Base-by-base conservation (phyloP, 192 early-diverging fungal species). In the Coemansia sp. region DNA sequence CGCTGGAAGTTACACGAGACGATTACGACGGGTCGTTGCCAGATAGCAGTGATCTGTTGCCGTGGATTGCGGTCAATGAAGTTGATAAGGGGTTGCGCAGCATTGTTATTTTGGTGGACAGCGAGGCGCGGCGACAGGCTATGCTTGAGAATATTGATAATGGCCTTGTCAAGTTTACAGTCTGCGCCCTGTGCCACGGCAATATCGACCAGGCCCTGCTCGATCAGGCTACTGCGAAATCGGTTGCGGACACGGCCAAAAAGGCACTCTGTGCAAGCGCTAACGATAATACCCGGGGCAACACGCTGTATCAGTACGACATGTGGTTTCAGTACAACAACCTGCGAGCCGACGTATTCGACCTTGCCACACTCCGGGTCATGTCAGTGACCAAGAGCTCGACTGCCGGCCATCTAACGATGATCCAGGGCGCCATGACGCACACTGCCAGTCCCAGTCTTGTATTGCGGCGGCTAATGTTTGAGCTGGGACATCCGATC, bases 1-100 rank as follows among this genome's bases (percentile, higher is more conserved):
- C 74, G 10, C 36, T 64, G 17, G 22, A 20, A 0, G 23, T 32
- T 9, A 0, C 39, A 11, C 26, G 5, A 0, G 28, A 32, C 12
- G 20, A 9, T 1, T 26, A 19, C 22, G 19, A n/a, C 1, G 54
- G 31, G 4, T 21, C 15, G 14, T 19, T 28, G 2, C 23, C 23
- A 8, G 25, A 31, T 12, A 17, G 29, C 20, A 19, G 46, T 9
- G 25, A 53, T n/a, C 45, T 74, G 2, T 23, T 15, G 27, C 63
- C 73, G 8, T 69, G 75, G 60, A 48, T 80, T 12, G 60, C 66
- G 1, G 64, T 81, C 11, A 81, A 84, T 44, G 56, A 71, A 2
- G 67, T 83, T n/a, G 81, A 83, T 23, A 85, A 84, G 43, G 80
- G 80, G 14, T 62, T 79, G 8, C 78, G 76, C 25, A 79, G 80